Percentiles rank a stretch among this genome's conserved stretches.
phyloP scores from a whole-genome alignment of 495 filamentous ascomycete genomes.

The Arthonia radiata region DNA sequence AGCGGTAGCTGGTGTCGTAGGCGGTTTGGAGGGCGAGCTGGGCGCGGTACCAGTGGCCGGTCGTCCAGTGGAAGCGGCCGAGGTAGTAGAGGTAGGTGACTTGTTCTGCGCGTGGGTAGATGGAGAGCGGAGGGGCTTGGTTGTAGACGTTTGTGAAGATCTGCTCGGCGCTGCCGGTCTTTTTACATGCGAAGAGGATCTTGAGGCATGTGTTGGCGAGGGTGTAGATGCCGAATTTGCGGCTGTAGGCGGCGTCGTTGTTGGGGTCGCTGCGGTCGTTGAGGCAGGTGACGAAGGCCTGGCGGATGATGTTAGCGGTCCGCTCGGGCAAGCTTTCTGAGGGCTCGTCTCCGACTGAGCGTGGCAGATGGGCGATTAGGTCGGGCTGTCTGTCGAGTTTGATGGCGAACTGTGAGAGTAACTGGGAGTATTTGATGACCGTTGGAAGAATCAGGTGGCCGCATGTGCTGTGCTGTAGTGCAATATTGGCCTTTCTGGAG shows the following conservation, averaged over 20 bases:
- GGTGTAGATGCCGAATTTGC: slow-evolving; percentile 64
- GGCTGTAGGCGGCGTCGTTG: slow-evolving; percentile 27
- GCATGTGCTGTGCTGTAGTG: slow-evolving; percentile 50
- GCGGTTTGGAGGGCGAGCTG: slow-evolving; percentile 49
- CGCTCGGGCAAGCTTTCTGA: slow-evolving; percentile 57
- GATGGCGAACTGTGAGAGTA: slow-evolving; percentile 58
- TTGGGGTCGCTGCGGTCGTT: slow-evolving; percentile 48
- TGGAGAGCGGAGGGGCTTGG: slow-evolving; percentile 47
- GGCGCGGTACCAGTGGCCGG: slow-evolving; percentile 53
- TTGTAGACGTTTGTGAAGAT: slow-evolving; percentile 77
- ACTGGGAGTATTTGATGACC: slow-evolving; percentile 47
- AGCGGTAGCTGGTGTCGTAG: slow-evolving; percentile 37
- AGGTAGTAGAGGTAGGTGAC: slow-evolving; percentile 90
- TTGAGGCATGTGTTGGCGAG: slow-evolving; percentile 83
- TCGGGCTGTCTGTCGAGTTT: slow-evolving; percentile 52
- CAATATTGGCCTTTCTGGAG: slow-evolving; percentile 48
- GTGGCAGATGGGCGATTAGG: slow-evolving; percentile 28
- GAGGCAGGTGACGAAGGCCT: slow-evolving; percentile 75
- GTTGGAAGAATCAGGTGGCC: slow-evolving; percentile 57
- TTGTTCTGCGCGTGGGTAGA: slow-evolving; percentile 69
- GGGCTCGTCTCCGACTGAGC: slow-evolving; percentile 25
- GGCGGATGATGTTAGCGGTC: slow-evolving; percentile 65
- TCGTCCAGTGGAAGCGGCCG: slow-evolving; percentile 65
- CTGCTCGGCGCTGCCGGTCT: slow-evolving; percentile 44
- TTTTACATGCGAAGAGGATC: slow-evolving; percentile 54